phyloP scores from a whole-genome alignment of 805 yeast genomes.

The Candida silvicultrix region DNA sequence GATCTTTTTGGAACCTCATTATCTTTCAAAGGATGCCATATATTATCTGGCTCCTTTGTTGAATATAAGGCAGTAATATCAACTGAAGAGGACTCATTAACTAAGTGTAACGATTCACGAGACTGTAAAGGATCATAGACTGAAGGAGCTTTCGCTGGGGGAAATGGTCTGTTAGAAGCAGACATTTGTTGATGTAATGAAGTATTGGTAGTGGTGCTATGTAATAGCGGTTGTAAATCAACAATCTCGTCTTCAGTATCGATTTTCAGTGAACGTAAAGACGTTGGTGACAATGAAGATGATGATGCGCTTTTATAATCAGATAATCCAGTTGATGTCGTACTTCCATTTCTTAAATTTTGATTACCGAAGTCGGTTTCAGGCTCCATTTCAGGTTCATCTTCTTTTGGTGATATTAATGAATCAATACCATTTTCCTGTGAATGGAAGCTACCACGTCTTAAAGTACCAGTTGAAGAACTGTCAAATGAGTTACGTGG shows the following conservation, averaged over 20 bases:
- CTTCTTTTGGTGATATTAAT: neutral
- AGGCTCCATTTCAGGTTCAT: neutral
- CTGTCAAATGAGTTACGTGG: slow-evolving; percentile 12
- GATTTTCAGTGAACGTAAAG: neutral
- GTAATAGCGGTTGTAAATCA: slow-evolving; percentile 26
- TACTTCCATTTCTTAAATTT: neutral
- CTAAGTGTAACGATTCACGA: slow-evolving; percentile 22
- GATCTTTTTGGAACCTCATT: slow-evolving; percentile 3
- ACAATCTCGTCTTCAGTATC: slow-evolving; percentile 6
- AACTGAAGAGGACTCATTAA: slow-evolving; percentile 24
- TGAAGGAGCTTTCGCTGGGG: slow-evolving; percentile 1
- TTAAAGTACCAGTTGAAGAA: neutral
- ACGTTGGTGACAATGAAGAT: slow-evolving; percentile 9
- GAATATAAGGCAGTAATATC: slow-evolving; percentile 31
- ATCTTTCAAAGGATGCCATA: slow-evolving; percentile 18
- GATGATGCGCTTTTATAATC: slow-evolving; percentile 1
- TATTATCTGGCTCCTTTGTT: slow-evolving; percentile 8
- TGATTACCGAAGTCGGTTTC: neutral
- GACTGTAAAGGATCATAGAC: slow-evolving; percentile 21
- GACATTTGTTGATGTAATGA: neutral
- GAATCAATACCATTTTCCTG: neutral
- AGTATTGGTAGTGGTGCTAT: slow-evolving; percentile 4
- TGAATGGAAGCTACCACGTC: neutral
- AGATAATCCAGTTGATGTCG: neutral
- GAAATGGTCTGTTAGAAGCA: neutral